Evolutionary conservation across 2,329 filamentous ascomycete genomes (phyloP).

Genomic region (Aspergillus pseudoterreus): DNA sequence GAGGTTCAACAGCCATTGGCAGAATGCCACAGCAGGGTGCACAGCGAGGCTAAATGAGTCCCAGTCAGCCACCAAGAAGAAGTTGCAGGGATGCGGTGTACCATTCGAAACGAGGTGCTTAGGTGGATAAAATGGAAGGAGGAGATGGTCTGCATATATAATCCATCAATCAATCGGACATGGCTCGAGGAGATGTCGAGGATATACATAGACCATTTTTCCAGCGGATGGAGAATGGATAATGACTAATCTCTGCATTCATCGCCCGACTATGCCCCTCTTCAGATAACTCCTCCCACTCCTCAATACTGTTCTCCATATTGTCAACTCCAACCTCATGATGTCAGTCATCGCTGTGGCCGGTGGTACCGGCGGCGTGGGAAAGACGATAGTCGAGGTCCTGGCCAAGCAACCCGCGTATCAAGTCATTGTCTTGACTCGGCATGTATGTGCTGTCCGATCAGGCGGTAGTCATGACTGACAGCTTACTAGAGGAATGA

Average conservation of each 20-base stretch:
- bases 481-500: background rate
- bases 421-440: conserved; percentile 40
- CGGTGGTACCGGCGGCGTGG: conserved; percentile 47
- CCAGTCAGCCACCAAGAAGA: too few relatives aligned
- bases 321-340: background rate
- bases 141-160: too few relatives aligned
- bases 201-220: too few relatives aligned
- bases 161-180: too few relatives aligned
- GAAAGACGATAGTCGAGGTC: conserved; percentile 46
- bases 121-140: too few relatives aligned
- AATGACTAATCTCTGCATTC: too few relatives aligned
- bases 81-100: background rate
- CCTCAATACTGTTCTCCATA: too few relatives aligned
- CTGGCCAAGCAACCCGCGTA: conserved; percentile 32
- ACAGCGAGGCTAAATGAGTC: background rate
- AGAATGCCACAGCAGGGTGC: background rate
- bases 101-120: too few relatives aligned
- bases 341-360: conserved; percentile 46
- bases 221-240: too few relatives aligned
- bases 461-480: background rate
- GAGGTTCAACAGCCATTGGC: background rate
- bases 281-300: too few relatives aligned
- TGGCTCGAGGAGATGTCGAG: too few relatives aligned
- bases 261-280: too few relatives aligned
- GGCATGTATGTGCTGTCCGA: conserved; percentile 29